Percentiles rank a stretch among this genome's conserved stretches.
These are phyloP conservation scores for Mentha longifolia DNA, from an alignment of 257 asterid species.

Conservation along the genomic window DNA sequence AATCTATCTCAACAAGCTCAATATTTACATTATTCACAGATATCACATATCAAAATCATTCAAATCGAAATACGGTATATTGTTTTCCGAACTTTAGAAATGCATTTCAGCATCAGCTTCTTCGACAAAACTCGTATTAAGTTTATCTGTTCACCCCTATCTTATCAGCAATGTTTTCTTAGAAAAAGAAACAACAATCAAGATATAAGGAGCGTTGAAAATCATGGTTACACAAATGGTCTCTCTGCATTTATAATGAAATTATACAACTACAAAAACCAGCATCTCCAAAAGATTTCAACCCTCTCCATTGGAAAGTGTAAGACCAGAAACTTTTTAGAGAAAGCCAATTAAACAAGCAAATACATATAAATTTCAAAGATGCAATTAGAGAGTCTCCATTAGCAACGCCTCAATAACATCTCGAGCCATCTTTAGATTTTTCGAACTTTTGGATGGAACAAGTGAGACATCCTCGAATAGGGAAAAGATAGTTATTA, in stretches of 20 bases:
- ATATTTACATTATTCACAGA: too few species aligned
- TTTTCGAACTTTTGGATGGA: not conserved
- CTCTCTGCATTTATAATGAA: constrained; percentile 13
- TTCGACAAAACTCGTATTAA: too few species aligned
- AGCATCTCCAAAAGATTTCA: too few species aligned
- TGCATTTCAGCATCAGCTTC: too few species aligned
- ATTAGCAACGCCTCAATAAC: not conserved
- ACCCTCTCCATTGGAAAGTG: too few species aligned
- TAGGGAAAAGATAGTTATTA: not conserved
- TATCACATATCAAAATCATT: too few species aligned
- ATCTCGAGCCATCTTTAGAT: not conserved
- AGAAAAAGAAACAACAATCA: not conserved
- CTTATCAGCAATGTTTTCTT: not conserved
- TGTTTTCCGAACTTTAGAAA: too few species aligned
- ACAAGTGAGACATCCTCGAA: not conserved
- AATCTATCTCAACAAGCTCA: too few species aligned
- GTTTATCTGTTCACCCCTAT: not conserved
- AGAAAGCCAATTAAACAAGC: not conserved
- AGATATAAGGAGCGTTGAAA: not conserved
- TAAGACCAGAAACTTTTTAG: not conserved
- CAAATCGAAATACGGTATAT: too few species aligned
- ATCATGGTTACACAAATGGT: not conserved
- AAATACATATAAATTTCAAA: not conserved
- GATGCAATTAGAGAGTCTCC: not conserved
- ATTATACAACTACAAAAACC: constrained; percentile 5